A percentile compares a stretch with the other conserved stretches of the same genome.
Conservation (phyloP, 2,329 filamentous ascomycete genomes). For the Hypocrella siamensis region DNA sequence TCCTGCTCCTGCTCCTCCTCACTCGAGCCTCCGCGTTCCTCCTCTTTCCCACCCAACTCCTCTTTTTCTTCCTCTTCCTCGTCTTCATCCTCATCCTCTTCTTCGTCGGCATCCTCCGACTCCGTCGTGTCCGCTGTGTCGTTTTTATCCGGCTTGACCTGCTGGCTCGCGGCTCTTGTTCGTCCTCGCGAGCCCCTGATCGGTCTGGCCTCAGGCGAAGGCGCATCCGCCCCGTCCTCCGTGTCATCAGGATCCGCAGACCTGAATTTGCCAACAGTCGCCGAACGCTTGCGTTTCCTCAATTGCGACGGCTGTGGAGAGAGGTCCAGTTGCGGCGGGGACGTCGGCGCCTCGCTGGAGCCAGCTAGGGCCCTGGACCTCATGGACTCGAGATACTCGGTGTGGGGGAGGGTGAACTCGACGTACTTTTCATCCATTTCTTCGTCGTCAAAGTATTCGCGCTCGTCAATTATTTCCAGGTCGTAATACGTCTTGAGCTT, state of each 20-base stretch:
- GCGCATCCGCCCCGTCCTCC: conserved; percentile 25
- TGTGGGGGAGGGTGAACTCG: conserved; percentile 45
- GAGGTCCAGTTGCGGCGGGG: conserved; percentile 29
- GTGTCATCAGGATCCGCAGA: conserved; percentile 32
- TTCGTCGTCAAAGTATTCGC: conserved; percentile 53
- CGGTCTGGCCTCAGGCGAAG: conserved; percentile 18
- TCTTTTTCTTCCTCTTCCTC: conserved; percentile 4
- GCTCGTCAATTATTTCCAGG: conserved; percentile 70
- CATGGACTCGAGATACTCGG: conserved; percentile 30
- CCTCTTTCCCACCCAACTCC: conserved; percentile 16
- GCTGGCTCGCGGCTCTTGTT: conserved; percentile 26
- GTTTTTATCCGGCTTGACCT: conserved; percentile 18
- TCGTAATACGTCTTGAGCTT: conserved; percentile 78
- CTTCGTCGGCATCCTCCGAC: conserved; percentile 13
- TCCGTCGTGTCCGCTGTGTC: conserved; percentile 15
- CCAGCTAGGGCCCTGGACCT: conserved; percentile 27
- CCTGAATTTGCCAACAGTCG: conserved; percentile 20
- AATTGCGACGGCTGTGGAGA: conserved; percentile 15
- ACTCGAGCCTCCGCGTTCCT: conserved; percentile 11
- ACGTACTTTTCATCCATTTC: conserved; percentile 44
- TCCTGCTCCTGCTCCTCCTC: conserved; percentile 14
- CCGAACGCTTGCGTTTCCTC: conserved; percentile 29
- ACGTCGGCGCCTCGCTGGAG: conserved; percentile 29
- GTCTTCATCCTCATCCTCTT: conserved; percentile 18
- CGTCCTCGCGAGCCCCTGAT: conserved; percentile 27